Base-by-base conservation (phyloP, 768 basidiomycete genomes). In the Podaxis carcinomalis region DNA sequence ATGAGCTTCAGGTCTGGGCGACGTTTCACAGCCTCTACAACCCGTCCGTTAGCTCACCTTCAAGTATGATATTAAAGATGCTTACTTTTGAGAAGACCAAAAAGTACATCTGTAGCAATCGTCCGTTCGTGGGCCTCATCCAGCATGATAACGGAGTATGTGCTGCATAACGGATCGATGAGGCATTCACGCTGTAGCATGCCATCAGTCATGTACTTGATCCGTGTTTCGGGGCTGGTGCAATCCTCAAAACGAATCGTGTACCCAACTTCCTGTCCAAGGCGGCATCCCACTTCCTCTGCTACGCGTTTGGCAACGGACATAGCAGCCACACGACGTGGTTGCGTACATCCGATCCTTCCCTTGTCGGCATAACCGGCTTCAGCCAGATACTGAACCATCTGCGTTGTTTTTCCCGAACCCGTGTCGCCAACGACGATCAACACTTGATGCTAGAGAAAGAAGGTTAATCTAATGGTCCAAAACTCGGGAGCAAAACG, bases 181-280 rank as follows among this genome's bases (percentile, higher is more conserved):
- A 99, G 78, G 65, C 90, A 93, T 79, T 99, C 97, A 75, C 97
- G 86, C 69, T 98, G 93, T 25, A 99, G 82, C 94, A 99, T 98
- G 78, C 97, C 97, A 70, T 98, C 97, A 69, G 97, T 99, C 97
- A 99, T 98, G 83, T 97, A 99, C 75, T 98, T 99, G 83, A 99
- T 99, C 69, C 91, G 88, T 2, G 97, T 98, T 75, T 99, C 97
- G 3, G 97, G 96, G 69, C 94, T 91, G 5, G 97, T 98, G 74
- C 96, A 95, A 74, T 99, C 97, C 77, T 99, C 97, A 73, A 99
- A 99, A 78, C 97, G 96, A 67, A 99, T 98, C 5, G 92, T 92
- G 72, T 99, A 99, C 5, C 97, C 97, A 63, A 99, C 96, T 73
- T 98, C 97, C 70, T 95, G 93, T 5, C 97, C 97, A 7, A 99